Conservation (phyloP, 768 basidiomycete genomes). For the Suillus americanus region DNA sequence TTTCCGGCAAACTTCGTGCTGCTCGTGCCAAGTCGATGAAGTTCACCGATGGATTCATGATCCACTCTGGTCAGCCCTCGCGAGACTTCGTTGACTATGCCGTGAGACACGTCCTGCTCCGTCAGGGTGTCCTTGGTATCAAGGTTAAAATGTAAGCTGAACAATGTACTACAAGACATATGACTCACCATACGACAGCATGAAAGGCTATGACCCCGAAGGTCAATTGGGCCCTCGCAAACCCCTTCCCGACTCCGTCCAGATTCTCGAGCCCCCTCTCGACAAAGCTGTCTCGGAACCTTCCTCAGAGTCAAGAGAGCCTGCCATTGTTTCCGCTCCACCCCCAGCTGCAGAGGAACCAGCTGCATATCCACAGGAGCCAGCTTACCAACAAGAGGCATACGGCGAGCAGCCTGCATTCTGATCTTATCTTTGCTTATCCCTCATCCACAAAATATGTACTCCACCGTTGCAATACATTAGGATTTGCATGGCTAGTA, state of each 20-base stretch:
- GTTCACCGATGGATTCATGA: slow-evolving; percentile 99
- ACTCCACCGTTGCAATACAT: neutral
- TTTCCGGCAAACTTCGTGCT: slow-evolving; percentile 98
- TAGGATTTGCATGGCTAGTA: neutral
- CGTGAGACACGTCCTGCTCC: slow-evolving; percentile 95
- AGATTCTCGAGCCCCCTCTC: slow-evolving; percentile 83
- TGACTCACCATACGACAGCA: slow-evolving; percentile 49
- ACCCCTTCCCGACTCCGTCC: slow-evolving; percentile 93
- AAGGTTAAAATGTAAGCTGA: slow-evolving; percentile 94
- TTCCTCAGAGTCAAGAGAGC: slow-evolving; percentile 86
- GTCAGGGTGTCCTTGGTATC: slow-evolving; percentile 99
- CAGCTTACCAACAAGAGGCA: slow-evolving; percentile 42
- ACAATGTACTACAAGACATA: neutral
- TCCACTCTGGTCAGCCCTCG: slow-evolving; percentile 97
- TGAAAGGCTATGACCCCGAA: slow-evolving; percentile 96
- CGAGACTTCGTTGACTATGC: slow-evolving; percentile 97
- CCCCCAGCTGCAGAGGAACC: slow-evolving; percentile 54
- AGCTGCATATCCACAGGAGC: slow-evolving; percentile 29
- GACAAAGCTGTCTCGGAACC: slow-evolving; percentile 91
- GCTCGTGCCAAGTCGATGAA: slow-evolving; percentile 99
- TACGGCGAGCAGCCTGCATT: slow-evolving; percentile 55
- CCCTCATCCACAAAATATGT: slow-evolving; percentile 4
- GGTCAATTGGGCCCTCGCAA: slow-evolving; percentile 87
- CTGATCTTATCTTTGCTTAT: slow-evolving; percentile 37
- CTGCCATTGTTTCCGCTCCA: slow-evolving; percentile 47